phyloP scores from a whole-genome alignment of 441 rosid genomes.

The Jatropha podagrica region DNA sequence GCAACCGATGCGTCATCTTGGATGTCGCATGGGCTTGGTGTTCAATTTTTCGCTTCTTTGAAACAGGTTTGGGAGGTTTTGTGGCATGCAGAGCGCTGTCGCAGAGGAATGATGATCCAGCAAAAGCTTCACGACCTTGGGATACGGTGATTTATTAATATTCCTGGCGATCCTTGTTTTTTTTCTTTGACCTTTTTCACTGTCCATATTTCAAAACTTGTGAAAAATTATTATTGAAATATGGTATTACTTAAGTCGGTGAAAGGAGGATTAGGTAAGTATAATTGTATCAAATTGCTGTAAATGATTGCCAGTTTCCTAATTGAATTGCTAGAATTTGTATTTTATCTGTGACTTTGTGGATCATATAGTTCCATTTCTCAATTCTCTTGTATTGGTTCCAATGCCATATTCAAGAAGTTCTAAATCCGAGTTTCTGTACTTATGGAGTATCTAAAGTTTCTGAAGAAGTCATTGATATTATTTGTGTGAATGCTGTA shows the following conservation, averaged over 20 bases:
- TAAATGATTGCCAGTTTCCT: not conserved
- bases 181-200: not conserved
- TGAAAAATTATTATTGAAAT: not conserved
- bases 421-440: conserved; percentile 9
- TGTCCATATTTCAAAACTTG: conserved; percentile 5
- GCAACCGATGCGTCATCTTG: conserved; percentile 13
- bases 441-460: conserved; percentile 1
- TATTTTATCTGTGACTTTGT: not conserved
- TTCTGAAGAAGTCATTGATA: not conserved
- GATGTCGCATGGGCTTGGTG: conserved; percentile 5
- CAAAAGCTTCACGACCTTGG: conserved; percentile 99
- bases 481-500: not conserved
- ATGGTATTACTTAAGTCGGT: not conserved
- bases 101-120: conserved; percentile 79
- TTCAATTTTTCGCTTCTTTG: conserved; percentile 14
- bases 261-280: not conserved
- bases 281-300: not conserved
- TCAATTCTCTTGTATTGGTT: conserved; percentile 2
- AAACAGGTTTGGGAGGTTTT: conserved; percentile 93
- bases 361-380: not conserved
- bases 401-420: not conserved
- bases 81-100: conserved; percentile 93
- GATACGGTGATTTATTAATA: conserved; percentile 51
- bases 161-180: not conserved
- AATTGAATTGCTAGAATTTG: not conserved